Evolutionary conservation across 2,329 filamentous ascomycete genomes (phyloP).

Genomic region (Colletotrichum magnum): DNA sequence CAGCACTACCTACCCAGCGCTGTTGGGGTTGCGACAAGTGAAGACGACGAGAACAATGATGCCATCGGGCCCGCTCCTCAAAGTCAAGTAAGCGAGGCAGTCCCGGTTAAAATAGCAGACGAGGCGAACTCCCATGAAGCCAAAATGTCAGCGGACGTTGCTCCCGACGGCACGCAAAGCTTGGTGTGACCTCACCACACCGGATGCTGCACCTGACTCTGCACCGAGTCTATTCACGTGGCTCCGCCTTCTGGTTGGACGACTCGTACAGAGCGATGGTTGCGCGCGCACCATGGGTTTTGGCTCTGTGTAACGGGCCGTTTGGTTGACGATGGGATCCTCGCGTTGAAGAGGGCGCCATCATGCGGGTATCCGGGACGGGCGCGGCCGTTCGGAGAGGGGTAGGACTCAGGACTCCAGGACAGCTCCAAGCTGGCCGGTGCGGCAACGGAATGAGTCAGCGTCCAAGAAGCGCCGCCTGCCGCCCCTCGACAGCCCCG

Average conservation of each 20-base stretch:
- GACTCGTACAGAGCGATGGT: neutral
- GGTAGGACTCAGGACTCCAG: neutral
- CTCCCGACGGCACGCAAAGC: neutral
- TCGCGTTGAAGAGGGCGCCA: conserved; percentile 15
- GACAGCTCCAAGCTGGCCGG: neutral
- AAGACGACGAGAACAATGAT: neutral
- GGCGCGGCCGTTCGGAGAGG: neutral
- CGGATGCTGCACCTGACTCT: neutral
- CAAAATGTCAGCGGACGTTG: neutral
- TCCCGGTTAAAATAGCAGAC: neutral
- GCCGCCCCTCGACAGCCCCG: conserved; percentile 3
- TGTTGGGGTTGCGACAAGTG: neutral
- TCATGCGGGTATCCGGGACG: conserved; percentile 20
- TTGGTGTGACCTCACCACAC: neutral
- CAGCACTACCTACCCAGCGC: neutral
- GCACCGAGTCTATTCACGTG: neutral
- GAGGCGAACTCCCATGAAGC: conserved; percentile 9
- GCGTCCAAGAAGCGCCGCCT: neutral
- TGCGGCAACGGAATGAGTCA: conserved; percentile 10
- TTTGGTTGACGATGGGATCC: conserved; percentile 7
- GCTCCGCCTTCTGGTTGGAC: neutral
- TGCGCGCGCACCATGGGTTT: neutral
- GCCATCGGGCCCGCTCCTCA: neutral
- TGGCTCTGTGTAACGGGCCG: neutral
- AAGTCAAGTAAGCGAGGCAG: neutral